These are phyloP conservation scores for Alternaria sp. DNA, from an alignment of 2,329 filamentous ascomycete genomes.

Conservation along the genomic window DNA sequence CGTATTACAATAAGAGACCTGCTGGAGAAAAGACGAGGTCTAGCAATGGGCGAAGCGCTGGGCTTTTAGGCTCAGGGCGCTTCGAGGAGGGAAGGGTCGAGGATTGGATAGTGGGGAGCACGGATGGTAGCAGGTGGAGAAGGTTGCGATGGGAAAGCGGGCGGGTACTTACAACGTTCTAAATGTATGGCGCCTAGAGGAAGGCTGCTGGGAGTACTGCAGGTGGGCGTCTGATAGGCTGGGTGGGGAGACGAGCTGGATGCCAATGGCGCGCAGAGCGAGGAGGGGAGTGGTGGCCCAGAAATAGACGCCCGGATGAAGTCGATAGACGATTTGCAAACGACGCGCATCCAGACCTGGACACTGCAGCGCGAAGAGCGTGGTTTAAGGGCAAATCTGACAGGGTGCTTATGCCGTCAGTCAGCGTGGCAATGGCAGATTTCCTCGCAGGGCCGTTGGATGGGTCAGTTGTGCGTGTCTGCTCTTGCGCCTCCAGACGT, in stretches of 20 bases:
- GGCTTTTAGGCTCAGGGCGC: conserved; percentile 51
- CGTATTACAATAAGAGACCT: conserved; percentile 52
- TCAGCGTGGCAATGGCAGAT: conserved; percentile 23
- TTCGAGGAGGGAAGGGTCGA: conserved; percentile 35
- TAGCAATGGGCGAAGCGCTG: conserved; percentile 46
- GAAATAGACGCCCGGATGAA: conserved; percentile 52
- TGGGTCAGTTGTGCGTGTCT: conserved; percentile 23
- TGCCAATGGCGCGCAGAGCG: conserved; percentile 38
- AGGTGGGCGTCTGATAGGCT: conserved; percentile 43
- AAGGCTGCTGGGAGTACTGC: conserved; percentile 40
- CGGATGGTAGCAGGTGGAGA: conserved; percentile 40
- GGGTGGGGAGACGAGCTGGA: conserved; percentile 36
- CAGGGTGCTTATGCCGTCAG: conserved; percentile 30
- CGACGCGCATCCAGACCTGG: conserved; percentile 40
- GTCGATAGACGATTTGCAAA: conserved; percentile 41
- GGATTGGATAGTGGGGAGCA: conserved; percentile 42
- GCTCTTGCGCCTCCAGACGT: conserved; percentile 20
- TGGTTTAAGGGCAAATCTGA: conserved; percentile 36
- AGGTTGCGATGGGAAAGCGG: conserved; percentile 42
- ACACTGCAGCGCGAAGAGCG: conserved; percentile 32
- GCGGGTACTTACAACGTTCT: conserved; percentile 50
- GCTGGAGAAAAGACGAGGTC: conserved; percentile 47
- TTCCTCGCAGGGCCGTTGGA: conserved; percentile 12
- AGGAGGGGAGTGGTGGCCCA: conserved; percentile 40
- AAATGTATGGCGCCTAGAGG: conserved; percentile 47